phyloP scores from a whole-genome alignment of 164 flowering plant species.

The Nymphaea thermarum region DNA sequence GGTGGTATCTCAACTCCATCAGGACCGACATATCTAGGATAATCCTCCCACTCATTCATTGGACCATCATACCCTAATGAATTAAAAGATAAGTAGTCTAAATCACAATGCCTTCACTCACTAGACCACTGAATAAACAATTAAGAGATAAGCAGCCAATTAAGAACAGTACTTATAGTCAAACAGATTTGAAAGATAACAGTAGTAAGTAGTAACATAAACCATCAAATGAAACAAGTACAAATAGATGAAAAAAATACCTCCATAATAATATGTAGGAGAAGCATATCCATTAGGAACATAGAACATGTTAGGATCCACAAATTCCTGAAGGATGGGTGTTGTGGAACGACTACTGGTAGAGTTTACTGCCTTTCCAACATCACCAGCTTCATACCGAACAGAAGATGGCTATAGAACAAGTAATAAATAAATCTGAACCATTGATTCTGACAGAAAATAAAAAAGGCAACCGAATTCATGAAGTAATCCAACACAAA shows the following conservation, averaged over 20 bases:
- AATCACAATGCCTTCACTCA: too few relatives aligned
- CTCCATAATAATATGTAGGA: constrained; percentile 37
- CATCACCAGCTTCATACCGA: constrained; percentile 27
- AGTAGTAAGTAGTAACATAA: not conserved
- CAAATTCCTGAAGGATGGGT: constrained; percentile 19
- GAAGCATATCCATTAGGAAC: constrained; percentile 32
- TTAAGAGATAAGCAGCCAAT: too few relatives aligned
- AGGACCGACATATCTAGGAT: constrained; percentile 32
- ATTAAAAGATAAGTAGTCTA: not conserved
- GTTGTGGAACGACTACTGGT: constrained; percentile 31
- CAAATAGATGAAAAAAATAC: constrained; percentile 8
- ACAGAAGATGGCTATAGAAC: constrained; percentile 21
- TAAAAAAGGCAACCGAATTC: not conserved
- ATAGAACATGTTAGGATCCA: constrained; percentile 28
- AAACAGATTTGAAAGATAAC: too few relatives aligned
- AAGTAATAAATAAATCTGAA: not conserved
- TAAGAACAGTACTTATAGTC: not conserved
- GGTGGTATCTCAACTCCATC: constrained; percentile 58
- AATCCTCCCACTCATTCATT: constrained; percentile 52
- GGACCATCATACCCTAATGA: constrained; percentile 48
- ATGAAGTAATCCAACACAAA: too few relatives aligned
- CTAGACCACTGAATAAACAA: not conserved
- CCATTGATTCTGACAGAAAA: not conserved
- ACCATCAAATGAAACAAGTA: not conserved
- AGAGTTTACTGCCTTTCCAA: constrained; percentile 32